A percentile compares a stretch with the other conserved stretches of the same genome.
Conservation (phyloP, 805 yeast species). For the Saturnispora quitensis region DNA sequence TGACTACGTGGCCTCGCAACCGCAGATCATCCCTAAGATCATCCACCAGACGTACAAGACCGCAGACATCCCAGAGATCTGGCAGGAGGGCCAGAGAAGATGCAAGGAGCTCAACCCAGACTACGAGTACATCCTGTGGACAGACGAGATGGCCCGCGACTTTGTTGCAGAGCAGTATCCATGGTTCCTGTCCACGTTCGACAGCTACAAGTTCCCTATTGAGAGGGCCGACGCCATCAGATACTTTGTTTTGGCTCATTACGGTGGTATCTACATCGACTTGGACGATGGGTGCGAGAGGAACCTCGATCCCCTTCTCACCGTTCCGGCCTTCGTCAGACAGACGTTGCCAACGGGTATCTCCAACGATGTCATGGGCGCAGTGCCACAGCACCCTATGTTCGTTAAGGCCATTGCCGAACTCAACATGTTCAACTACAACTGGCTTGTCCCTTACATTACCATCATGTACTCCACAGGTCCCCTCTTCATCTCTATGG, state of each 20-base stretch:
- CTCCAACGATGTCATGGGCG: constrained; percentile 88
- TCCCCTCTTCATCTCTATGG: constrained; percentile 74
- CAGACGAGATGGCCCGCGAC: constrained; percentile 72
- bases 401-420: constrained; percentile 61
- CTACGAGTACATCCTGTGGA: constrained; percentile 83
- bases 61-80: constrained; percentile 63
- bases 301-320: constrained; percentile 68
- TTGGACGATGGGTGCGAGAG: constrained; percentile 83
- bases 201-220: constrained; percentile 68
- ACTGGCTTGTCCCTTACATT: constrained; percentile 80
- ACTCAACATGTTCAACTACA: constrained; percentile 52
- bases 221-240: constrained; percentile 87
- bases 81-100: constrained; percentile 70
- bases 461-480: constrained; percentile 94
- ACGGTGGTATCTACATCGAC: constrained; percentile 87
- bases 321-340: constrained; percentile 78
- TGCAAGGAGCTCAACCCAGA: constrained; percentile 80
- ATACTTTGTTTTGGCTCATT: constrained; percentile 73
- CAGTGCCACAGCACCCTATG: constrained; percentile 81
- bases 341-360: constrained; percentile 87
- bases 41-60: constrained; percentile 92
- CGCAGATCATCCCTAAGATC: constrained; percentile 71
- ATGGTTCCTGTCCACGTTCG: constrained; percentile 80
- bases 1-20: constrained; percentile 21
- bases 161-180: constrained; percentile 74